These are phyloP conservation scores for Gymnopilus dilepis DNA, from an alignment of 768 basidiomycete genomes.

Conservation along the genomic window DNA sequence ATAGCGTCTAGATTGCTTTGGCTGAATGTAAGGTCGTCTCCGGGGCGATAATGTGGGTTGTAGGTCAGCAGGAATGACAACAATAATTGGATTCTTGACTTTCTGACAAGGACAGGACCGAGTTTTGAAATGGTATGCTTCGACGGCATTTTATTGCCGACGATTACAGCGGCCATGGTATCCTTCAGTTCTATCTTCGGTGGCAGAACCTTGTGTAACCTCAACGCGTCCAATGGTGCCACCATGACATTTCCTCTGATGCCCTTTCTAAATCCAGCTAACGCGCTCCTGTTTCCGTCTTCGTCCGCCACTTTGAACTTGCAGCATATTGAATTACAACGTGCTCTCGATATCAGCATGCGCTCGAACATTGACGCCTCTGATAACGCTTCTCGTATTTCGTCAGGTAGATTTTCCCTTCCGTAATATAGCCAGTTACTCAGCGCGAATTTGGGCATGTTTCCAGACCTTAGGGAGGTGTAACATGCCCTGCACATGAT, in stretches of 20 bases:
- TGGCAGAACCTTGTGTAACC: neutral
- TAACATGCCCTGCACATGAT: neutral
- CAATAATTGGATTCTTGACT: neutral
- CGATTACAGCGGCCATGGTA: neutral
- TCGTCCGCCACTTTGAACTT: neutral
- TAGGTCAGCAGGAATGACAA: neutral
- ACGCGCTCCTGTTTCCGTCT: neutral
- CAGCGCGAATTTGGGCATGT: neutral
- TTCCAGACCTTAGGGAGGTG: neutral
- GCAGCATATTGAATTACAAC: neutral
- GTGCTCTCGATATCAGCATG: neutral
- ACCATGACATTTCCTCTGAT: neutral
- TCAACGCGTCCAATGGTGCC: neutral
- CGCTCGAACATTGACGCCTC: neutral
- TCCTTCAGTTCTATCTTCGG: neutral
- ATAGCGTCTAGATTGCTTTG: neutral
- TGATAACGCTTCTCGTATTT: neutral
- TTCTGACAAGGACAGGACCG: neutral
- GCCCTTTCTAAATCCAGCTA: neutral
- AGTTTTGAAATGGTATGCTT: neutral
- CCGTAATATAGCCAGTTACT: slow-evolving; percentile 10
- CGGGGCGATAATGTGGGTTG: neutral
- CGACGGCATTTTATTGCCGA: neutral
- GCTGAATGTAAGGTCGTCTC: neutral
- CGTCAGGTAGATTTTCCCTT: neutral